A percentile compares a stretch with the other conserved stretches of the same genome.
Conservation (phyloP, 2,329 filamentous ascomycete species). For the Mariannaea elegans region DNA sequence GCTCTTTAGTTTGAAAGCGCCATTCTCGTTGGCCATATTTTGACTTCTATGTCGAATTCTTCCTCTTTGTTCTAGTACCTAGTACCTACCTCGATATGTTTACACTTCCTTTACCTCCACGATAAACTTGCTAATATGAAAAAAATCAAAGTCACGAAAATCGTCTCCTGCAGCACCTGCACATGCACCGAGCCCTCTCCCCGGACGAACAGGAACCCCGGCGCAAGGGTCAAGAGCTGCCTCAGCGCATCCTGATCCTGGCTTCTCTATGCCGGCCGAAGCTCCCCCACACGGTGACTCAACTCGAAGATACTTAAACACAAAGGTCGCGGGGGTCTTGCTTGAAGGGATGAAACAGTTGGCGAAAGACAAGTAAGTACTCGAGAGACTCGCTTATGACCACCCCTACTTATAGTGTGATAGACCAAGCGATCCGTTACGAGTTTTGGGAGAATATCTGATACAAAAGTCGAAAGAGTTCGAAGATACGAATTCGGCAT, state of each 20-base stretch:
- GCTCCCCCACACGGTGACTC: conserved; percentile 73
- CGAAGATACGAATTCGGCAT: conserved; percentile 52
- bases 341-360: conserved; percentile 80
- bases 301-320: conserved; percentile 75
- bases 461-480: conserved; percentile 73
- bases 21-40: background rate
- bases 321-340: conserved; percentile 72
- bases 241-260: conserved; percentile 64
- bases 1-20: background rate
- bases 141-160: background rate
- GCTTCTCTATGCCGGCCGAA: conserved; percentile 65
- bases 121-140: background rate
- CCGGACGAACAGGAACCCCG: conserved; percentile 59
- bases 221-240: conserved; percentile 62
- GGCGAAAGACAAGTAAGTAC: conserved; percentile 75
- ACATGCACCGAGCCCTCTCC: conserved; percentile 52
- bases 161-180: conserved; percentile 51
- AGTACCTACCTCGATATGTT: background rate
- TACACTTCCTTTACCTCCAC: too few species aligned
- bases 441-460: conserved; percentile 75
- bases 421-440: conserved; percentile 73
- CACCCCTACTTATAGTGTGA: conserved; percentile 19
- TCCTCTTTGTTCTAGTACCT: too few species aligned
- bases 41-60: background rate
- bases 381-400: background rate